Evolutionary conservation across 1,139 yeast species (phyloP).

Genomic region (Diutina ranongensis): DNA sequence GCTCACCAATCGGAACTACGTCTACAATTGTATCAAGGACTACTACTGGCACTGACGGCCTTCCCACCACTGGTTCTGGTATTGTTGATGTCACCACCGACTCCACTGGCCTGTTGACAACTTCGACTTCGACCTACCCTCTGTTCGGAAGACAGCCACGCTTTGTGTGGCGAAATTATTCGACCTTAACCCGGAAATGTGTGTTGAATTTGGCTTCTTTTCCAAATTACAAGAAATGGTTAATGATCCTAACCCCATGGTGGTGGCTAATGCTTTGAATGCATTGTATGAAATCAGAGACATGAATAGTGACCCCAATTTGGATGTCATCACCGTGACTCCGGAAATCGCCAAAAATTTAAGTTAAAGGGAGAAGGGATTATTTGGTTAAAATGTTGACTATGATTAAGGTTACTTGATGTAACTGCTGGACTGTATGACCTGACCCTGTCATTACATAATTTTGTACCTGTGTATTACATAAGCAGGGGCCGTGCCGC

Average conservation of each 20-base stretch:
- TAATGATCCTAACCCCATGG: constrained; percentile 92
- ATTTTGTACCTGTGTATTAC: no score
- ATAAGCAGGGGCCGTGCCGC: no score
- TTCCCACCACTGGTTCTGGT: no score
- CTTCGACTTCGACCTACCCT: no score
- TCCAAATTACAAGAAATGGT: constrained; percentile 58
- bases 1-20: not conserved
- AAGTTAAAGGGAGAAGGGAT: not conserved
- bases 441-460: no score
- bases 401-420: not conserved
- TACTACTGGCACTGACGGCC: no score
- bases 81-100: no score
- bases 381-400: not conserved
- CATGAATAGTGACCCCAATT: constrained; percentile 39
- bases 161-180: constrained; percentile 93
- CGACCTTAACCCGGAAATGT: constrained; percentile 71
- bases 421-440: not conserved
- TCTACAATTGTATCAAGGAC: not conserved
- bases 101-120: no score
- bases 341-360: constrained; percentile 47
- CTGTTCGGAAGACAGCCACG: constrained; percentile 95
- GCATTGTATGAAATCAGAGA: constrained; percentile 77
- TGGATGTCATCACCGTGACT: constrained; percentile 28
- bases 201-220: constrained; percentile 81
- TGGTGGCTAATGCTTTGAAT: constrained; percentile 84